phyloP scores from a whole-genome alignment of 345 rosid genomes.

The Lenwebbia sp. region DNA sequence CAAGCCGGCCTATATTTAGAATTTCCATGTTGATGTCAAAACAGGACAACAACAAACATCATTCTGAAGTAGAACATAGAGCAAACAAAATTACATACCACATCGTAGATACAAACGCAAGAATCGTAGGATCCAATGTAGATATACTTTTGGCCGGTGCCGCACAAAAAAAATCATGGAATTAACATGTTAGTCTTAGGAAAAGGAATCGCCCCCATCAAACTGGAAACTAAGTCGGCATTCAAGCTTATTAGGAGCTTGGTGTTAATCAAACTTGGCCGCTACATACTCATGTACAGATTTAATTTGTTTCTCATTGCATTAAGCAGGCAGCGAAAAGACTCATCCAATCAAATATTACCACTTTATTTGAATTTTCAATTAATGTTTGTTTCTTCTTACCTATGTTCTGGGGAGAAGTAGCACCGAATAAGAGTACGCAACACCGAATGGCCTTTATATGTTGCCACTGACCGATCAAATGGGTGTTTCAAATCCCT shows the following conservation, averaged over 20 bases:
- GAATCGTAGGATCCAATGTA: conserved; percentile 92
- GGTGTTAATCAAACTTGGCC: neutral
- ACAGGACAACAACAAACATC: neutral
- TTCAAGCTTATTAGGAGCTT: neutral
- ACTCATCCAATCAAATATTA: neutral
- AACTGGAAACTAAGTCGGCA: neutral
- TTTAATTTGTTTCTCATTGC: neutral
- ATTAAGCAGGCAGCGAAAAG: neutral
- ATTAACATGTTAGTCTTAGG: neutral
- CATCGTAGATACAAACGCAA: conserved; percentile 62
- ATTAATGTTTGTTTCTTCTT: neutral
- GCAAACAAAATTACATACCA: conserved; percentile 23
- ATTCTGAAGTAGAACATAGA: neutral
- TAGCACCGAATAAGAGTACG: conserved; percentile 91
- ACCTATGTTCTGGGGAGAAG: conserved; percentile 81
- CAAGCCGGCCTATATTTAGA: neutral
- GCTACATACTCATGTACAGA: neutral
- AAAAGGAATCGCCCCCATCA: neutral
- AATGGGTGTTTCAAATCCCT: conserved; percentile 56
- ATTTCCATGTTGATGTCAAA: neutral
- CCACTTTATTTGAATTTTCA: neutral
- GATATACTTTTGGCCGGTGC: conserved; percentile 86
- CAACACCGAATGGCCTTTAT: conserved; percentile 83
- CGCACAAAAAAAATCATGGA: conserved; percentile 13
- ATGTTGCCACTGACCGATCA: conserved; percentile 73